Evolutionary conservation across 176 grass and related monocot species (phyloP), one percentile per base, ranked within the genome.

Genomic region (Ensete ventricosum): DNA sequence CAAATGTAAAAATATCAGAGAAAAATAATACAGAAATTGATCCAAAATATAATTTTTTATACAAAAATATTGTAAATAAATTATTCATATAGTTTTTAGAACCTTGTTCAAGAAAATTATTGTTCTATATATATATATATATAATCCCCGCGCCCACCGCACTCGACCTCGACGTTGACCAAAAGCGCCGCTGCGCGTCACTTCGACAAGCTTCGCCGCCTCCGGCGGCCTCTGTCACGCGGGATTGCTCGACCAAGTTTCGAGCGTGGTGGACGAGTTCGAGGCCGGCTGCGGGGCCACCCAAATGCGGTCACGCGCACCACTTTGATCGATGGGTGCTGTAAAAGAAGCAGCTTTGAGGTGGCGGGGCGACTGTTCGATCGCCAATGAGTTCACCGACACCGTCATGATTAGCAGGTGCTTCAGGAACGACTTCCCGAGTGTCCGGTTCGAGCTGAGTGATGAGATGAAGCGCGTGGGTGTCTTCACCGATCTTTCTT

Each of bases 381-480:
- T 60, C 50, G 72, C 91, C 76, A 79, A 74, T 50, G 88, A 88
- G 76, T 72, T 95, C 71, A 88, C 88, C 2, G 88, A 88, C 86
- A 90, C 88, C 11, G 83, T 84, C 6, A 63, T 91, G 69, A 88
- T 95, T 49, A 84, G 86, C 53, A 88, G 88, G 0, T 88, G 79
- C 76, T 86, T 91, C 69, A 71, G 74, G 8, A 52, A 77, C 29
- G 88, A 83, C 0, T 72, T 53, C 17, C 73, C 68, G 43, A 60
- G 55, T 8, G 52, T 26, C 24, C 88, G 85, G 7, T 50, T 95
- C 11, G 53, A 84, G 19, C 29, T 91, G 70, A 86, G 82, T 1
- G 69, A 84, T 8, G 81, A 91, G 24, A 91, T 88, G 91, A 78
- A 49, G 76, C 77, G 69, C 12, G 14, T 8, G 1, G 88, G 88